A percentile compares a stretch with the other conserved stretches of the same genome.
Evolutionary conservation across 257 asterid genomes (phyloP).

Genomic region (Avicennia marina): DNA sequence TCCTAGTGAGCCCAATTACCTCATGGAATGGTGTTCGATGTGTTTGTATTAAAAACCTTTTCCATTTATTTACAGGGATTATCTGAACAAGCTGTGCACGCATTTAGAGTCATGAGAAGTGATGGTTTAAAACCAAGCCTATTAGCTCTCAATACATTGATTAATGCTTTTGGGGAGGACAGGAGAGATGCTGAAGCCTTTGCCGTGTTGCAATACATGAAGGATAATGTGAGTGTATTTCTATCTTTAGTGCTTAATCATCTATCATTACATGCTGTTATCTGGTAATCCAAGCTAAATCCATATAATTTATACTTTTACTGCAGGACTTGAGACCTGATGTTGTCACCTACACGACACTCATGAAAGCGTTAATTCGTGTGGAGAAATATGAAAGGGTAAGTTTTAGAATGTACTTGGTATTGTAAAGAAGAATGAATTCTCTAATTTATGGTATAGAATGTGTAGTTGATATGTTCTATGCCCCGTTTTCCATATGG

Average conservation of each 20-base stretch:
- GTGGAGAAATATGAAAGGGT: constrained; percentile 91
- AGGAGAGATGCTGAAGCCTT: constrained; percentile 87
- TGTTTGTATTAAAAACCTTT: constrained; percentile 10
- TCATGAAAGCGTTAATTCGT: constrained; percentile 89
- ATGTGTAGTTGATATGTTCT: not conserved
- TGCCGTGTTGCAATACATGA: constrained; percentile 88
- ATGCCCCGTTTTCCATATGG: no score
- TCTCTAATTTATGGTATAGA: not conserved
- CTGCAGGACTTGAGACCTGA: constrained; percentile 85
- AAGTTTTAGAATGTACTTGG: not conserved
- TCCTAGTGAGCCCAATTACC: no score
- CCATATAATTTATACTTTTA: constrained; percentile 14
- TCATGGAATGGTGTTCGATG: not conserved
- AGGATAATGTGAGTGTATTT: constrained; percentile 64
- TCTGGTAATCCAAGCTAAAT: constrained; percentile 7
- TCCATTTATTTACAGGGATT: constrained; percentile 54
- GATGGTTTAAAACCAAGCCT: constrained; percentile 87
- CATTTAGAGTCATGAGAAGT: constrained; percentile 83
- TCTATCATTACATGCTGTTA: constrained; percentile 4
- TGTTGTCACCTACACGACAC: constrained; percentile 91
- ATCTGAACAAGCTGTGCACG: constrained; percentile 88
- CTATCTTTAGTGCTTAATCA: not conserved
- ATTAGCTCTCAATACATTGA: constrained; percentile 78
- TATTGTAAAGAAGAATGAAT: constrained; percentile 3
- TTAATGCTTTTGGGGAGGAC: constrained; percentile 96